Evolutionary conservation across 495 filamentous ascomycete species (phyloP).

Genomic region (Parachaetomium inaequale): DNA sequence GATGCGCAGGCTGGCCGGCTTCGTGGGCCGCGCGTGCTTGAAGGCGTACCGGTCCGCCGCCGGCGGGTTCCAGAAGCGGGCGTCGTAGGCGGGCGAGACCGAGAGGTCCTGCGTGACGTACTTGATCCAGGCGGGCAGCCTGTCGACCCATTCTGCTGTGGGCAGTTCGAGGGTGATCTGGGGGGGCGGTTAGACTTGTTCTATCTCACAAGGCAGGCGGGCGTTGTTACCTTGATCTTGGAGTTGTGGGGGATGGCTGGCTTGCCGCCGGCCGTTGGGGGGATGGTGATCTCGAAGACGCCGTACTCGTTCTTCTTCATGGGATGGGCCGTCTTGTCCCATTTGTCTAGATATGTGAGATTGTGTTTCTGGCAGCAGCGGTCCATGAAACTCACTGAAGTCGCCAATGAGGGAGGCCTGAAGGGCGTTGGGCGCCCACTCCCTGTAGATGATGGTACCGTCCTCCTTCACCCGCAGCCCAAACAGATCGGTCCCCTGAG

Average conservation of each 20-base stretch:
- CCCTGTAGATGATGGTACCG: constrained; percentile 83
- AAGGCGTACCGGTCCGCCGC: constrained; percentile 69
- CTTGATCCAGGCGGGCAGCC: constrained; percentile 94
- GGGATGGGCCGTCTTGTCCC: constrained; percentile 74
- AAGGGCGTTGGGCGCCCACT: constrained; percentile 92
- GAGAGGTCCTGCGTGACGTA: constrained; percentile 89
- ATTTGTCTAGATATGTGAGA: constrained; percentile 60
- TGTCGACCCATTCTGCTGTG: constrained; percentile 74
- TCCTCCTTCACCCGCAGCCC: constrained; percentile 76
- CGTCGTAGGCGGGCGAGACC: constrained; percentile 88
- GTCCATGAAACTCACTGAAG: constrained; percentile 62
- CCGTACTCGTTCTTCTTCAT: constrained; percentile 85
- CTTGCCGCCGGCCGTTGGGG: constrained; percentile 63
- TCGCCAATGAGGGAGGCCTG: constrained; percentile 89
- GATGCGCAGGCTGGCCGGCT: constrained; percentile 80
- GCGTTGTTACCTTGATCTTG: constrained; percentile 76
- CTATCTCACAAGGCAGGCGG: neutral
- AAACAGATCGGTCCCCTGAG: constrained; percentile 76
- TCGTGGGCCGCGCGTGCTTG: constrained; percentile 76
- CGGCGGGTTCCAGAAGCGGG: constrained; percentile 95
- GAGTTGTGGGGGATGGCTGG: constrained; percentile 86
- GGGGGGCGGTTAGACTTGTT: neutral
- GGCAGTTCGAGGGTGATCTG: constrained; percentile 84
- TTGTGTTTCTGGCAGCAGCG: neutral
- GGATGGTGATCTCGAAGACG: constrained; percentile 80